These are phyloP conservation scores for Willaertia magna DNA, from an alignment of 208 protist species.

Conservation along the genomic window DNA sequence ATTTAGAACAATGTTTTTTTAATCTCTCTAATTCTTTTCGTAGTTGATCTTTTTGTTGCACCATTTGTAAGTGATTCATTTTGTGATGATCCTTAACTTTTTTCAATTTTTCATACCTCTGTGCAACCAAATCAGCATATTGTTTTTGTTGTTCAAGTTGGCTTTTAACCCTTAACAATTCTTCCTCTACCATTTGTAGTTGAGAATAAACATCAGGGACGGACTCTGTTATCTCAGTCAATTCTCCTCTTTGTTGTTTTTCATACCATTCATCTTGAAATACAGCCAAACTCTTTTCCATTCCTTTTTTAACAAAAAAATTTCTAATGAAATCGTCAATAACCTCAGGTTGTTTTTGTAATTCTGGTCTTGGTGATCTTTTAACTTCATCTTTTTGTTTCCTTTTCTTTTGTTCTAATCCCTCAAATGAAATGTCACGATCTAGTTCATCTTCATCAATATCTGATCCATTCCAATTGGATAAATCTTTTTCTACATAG, in stretches of 20 bases:
- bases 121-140: constrained; percentile 17
- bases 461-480: no score
- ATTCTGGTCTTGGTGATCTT: constrained; percentile 28
- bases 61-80: constrained; percentile 59
- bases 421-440: background rate
- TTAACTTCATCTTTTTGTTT: background rate
- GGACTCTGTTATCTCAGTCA: background rate
- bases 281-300: constrained; percentile 54
- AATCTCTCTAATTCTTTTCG: constrained; percentile 52
- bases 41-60: constrained; percentile 64
- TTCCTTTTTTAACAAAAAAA: constrained; percentile 61
- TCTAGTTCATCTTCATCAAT: background rate
- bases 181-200: constrained; percentile 65
- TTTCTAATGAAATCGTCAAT: constrained; percentile 78
- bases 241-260: constrained; percentile 27
- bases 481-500: no score
- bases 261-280: constrained; percentile 77
- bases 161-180: constrained; percentile 42
- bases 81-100: constrained; percentile 74
- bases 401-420: background rate
- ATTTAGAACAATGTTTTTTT: constrained; percentile 47
- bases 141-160: constrained; percentile 40
- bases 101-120: constrained; percentile 55
- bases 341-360: constrained; percentile 69
- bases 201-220: constrained; percentile 40